phyloP scores from a whole-genome alignment of 768 basidiomycete species.

The Tylopilus vinaceipallidus region DNA sequence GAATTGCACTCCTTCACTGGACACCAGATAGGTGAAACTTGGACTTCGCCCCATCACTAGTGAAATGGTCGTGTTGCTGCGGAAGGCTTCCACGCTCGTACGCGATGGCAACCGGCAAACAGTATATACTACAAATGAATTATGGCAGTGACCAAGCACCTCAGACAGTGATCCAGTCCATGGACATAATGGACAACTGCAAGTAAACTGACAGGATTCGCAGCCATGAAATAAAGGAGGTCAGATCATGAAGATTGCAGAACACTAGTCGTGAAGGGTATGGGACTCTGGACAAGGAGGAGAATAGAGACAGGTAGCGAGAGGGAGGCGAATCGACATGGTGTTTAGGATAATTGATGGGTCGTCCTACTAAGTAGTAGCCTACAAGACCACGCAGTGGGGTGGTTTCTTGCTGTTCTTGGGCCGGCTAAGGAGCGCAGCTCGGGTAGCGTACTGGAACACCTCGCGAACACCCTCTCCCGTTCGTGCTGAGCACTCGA shows the following conservation, averaged over 20 bases:
- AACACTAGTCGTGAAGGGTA: slow-evolving; percentile 39
- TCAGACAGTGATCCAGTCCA: neutral
- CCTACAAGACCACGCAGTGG: slow-evolving; percentile 45
- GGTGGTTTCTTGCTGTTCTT: slow-evolving; percentile 43
- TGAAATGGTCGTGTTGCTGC: slow-evolving; percentile 13
- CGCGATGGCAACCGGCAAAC: slow-evolving; percentile 19
- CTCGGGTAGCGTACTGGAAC: slow-evolving; percentile 95
- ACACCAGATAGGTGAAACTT: no score
- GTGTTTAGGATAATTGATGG: slow-evolving; percentile 19
- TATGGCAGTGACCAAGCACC: neutral
- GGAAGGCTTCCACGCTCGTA: slow-evolving; percentile 7
- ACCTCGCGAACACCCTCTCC: slow-evolving; percentile 98
- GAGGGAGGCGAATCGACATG: slow-evolving; percentile 18
- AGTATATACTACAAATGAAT: slow-evolving; percentile 5
- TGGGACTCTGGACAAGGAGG: slow-evolving; percentile 28
- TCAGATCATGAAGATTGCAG: slow-evolving; percentile 40
- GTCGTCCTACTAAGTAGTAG: slow-evolving; percentile 27
- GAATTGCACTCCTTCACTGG: no score
- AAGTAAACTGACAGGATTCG: slow-evolving; percentile 11
- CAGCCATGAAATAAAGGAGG: slow-evolving; percentile 20
- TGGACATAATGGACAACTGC: neutral
- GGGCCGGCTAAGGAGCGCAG: slow-evolving; percentile 71
- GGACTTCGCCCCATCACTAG: neutral
- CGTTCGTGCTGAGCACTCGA: slow-evolving; percentile 95
- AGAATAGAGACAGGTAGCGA: slow-evolving; percentile 16